A percentile compares a stretch with the other conserved stretches of the same genome.
phyloP scores from a whole-genome alignment of 192 early-diverging fungal species.

The Backusella westeae region DNA sequence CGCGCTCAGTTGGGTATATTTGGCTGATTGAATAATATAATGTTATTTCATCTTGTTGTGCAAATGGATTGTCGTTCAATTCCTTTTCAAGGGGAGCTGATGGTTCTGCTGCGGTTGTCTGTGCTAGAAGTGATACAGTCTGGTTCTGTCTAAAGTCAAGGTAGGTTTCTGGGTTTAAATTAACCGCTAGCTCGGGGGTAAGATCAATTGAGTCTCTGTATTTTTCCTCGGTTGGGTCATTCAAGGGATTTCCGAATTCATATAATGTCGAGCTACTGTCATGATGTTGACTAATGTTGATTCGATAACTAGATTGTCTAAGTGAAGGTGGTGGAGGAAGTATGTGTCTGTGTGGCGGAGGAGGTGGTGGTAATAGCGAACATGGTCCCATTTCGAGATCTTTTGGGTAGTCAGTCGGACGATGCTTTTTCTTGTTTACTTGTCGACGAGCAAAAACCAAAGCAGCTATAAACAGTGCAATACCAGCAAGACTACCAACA shows the following conservation, averaged over 20 bases:
- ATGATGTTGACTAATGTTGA: not conserved
- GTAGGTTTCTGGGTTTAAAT: not conserved
- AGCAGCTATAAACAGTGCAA: not conserved
- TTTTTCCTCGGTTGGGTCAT: not conserved
- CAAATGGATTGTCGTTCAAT: not conserved
- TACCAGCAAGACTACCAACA: conserved; percentile 7
- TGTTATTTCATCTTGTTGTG: not conserved
- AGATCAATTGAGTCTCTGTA: not conserved
- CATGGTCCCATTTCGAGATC: not conserved
- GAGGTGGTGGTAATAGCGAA: no score
- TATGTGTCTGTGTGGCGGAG: not conserved
- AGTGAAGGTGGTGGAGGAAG: not conserved
- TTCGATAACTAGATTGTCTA: not conserved
- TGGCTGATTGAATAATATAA: not conserved
- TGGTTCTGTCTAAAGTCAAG: not conserved
- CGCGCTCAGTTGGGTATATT: not conserved
- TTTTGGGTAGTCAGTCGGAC: not conserved
- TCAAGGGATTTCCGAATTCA: not conserved
- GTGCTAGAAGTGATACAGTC: not conserved
- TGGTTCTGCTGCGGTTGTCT: not conserved
- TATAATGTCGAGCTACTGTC: not conserved
- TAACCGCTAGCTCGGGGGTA: not conserved
- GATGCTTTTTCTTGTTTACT: not conserved
- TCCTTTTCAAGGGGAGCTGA: not conserved
- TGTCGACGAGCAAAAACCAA: not conserved